Evolutionary conservation across 2,329 filamentous ascomycete genomes (phyloP).

Genomic region (Claviceps paspali): DNA sequence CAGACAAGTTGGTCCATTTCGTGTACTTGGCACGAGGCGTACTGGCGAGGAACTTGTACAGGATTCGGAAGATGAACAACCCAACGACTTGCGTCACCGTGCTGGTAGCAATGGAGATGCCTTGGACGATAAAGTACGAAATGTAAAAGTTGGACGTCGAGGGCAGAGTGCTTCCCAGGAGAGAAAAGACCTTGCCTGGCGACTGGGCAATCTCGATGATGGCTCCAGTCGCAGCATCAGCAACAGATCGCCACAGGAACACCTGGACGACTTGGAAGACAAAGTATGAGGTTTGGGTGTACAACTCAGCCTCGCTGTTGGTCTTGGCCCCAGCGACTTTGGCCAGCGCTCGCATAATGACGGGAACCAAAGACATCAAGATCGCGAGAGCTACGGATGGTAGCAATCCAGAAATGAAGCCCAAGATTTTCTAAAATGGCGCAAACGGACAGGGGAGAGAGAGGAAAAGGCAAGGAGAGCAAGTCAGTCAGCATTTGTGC

Average conservation of each 20-base stretch:
- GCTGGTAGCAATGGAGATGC: conserved; percentile 58
- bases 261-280: conserved; percentile 85
- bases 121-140: conserved; percentile 75
- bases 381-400: conserved; percentile 66
- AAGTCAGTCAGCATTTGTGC: neutral
- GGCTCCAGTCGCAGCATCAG: conserved; percentile 61
- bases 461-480: neutral
- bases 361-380: conserved; percentile 70
- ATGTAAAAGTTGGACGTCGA: conserved; percentile 88
- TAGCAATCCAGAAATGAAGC: conserved; percentile 69
- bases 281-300: conserved; percentile 86
- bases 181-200: conserved; percentile 42
- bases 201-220: conserved; percentile 45
- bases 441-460: neutral
- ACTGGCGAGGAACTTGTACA: conserved; percentile 57
- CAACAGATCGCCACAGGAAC: conserved; percentile 72
- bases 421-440: conserved; percentile 37
- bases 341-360: conserved; percentile 49
- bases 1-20: conserved; percentile 53
- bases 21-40: conserved; percentile 67
- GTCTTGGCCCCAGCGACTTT: conserved; percentile 69
- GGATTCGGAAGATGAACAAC: conserved; percentile 49
- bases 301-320: conserved; percentile 65
- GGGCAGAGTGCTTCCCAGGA: conserved; percentile 61
- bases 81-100: conserved; percentile 53